Conservation (phyloP, 306 rosid species). For the Quercus berberidifolia region DNA sequence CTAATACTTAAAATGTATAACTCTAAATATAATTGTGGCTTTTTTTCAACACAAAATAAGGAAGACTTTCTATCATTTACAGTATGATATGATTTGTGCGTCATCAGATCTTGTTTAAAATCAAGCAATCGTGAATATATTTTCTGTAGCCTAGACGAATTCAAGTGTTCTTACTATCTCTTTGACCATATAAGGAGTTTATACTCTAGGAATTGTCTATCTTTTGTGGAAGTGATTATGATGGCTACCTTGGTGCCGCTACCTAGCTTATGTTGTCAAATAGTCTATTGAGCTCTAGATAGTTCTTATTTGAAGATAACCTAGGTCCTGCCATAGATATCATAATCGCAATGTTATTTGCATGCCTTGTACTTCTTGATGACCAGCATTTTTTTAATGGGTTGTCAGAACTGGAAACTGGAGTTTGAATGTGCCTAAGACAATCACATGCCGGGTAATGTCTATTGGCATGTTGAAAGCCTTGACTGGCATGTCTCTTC, state of each 20-base stretch:
- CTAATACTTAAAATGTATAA: neutral
- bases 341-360: neutral
- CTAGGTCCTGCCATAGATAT: slow-evolving; percentile 7
- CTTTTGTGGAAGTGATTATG: neutral
- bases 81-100: neutral
- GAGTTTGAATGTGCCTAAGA: slow-evolving; percentile 64
- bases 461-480: slow-evolving; percentile 68
- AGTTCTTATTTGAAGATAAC: slow-evolving; percentile 20
- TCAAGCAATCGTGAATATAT: neutral
- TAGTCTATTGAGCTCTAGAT: neutral
- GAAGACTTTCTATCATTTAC: neutral
- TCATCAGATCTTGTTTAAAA: neutral
- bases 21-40: neutral
- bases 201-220: slow-evolving; percentile 1
- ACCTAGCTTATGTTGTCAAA: slow-evolving; percentile 3
- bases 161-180: neutral
- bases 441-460: slow-evolving; percentile 69
- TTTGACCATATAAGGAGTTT: neutral
- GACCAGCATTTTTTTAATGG: neutral
- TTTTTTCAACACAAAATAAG: neutral
- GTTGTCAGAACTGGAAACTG: slow-evolving; percentile 53
- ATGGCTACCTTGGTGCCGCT: neutral
- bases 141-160: neutral
- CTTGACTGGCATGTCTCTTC: slow-evolving; percentile 46
- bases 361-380: slow-evolving; percentile 7